These are phyloP conservation scores for Hypoxylon sp. DNA, from an alignment of 2,329 filamentous ascomycete genomes.

Conservation along the genomic window DNA sequence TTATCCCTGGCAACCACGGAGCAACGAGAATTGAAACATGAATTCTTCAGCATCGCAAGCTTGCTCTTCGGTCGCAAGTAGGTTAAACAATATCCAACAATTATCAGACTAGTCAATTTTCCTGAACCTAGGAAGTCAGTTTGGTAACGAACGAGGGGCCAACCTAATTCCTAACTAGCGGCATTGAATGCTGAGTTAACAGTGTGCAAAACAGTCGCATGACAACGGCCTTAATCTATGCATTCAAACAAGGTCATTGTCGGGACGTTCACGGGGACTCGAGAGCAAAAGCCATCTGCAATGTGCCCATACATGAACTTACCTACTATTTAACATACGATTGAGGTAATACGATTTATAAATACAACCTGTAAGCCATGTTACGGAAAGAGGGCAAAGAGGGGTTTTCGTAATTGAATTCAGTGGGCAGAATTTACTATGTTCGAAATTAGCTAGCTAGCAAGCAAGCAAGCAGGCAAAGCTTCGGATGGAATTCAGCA, in stretches of 20 bases:
- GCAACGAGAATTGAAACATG: conserved; percentile 38
- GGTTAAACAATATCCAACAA: conserved; percentile 9
- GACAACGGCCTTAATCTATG: conserved; percentile 7
- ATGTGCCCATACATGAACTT: background rate
- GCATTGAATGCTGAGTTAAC: conserved; percentile 9
- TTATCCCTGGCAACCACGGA: conserved; percentile 42
- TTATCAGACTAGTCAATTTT: conserved; percentile 2
- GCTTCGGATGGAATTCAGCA: conserved; percentile 15
- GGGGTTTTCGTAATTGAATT: conserved; percentile 13
- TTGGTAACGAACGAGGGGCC: conserved; percentile 14
- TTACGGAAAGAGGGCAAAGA: background rate
- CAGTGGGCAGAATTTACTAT: conserved; percentile 15
- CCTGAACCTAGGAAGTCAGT: background rate
- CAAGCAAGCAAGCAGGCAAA: conserved; percentile 14
- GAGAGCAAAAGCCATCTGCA: background rate
- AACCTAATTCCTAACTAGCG: conserved; percentile 7
- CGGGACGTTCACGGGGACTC: background rate
- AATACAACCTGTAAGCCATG: background rate
- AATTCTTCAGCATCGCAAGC: background rate
- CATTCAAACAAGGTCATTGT: conserved; percentile 21
- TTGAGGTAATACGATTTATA: background rate
- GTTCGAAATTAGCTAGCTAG: conserved; percentile 7
- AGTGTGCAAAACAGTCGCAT: conserved; percentile 17
- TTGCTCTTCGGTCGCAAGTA: conserved; percentile 13
- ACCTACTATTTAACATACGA: background rate